Evolutionary conservation across 2,329 filamentous ascomycete genomes (phyloP).

Genomic region (Waltergamsia citrina): DNA sequence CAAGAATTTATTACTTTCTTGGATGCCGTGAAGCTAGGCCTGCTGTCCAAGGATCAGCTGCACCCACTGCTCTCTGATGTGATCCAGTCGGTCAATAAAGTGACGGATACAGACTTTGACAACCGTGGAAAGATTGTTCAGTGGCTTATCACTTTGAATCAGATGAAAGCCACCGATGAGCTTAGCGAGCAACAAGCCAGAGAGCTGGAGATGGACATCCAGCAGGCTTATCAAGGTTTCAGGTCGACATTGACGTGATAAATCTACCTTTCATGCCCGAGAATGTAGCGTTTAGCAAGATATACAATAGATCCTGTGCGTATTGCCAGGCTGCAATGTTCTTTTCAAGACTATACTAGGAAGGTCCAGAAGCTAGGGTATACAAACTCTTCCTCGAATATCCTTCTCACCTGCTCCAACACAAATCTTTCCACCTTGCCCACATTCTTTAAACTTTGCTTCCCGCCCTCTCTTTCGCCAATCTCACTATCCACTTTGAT

Average conservation of each 20-base stretch:
- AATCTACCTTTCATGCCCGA: not conserved
- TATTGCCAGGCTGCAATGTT: not conserved
- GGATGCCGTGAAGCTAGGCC: slow-evolving; percentile 84
- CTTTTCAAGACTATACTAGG: slow-evolving; percentile 49
- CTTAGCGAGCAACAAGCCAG: slow-evolving; percentile 77
- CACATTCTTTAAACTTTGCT: slow-evolving; percentile 95
- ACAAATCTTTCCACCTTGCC: slow-evolving; percentile 98
- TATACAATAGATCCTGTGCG: not conserved
- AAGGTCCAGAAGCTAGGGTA: slow-evolving; percentile 99
- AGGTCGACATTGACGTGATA: slow-evolving; percentile 61
- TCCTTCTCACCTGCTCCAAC: slow-evolving; percentile 87
- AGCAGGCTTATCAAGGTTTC: slow-evolving; percentile 89
- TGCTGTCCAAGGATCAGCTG: slow-evolving; percentile 91
- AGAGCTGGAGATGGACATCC: slow-evolving; percentile 87
- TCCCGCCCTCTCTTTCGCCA: slow-evolving; percentile 80
- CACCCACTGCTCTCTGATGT: slow-evolving; percentile 91
- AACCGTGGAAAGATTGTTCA: slow-evolving; percentile 95
- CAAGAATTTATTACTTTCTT: slow-evolving; percentile 99
- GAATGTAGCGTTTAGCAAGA: not conserved
- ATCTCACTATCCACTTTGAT: slow-evolving; percentile 98
- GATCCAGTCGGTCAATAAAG: slow-evolving; percentile 94
- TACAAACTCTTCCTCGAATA: slow-evolving; percentile 98
- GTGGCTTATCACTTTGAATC: slow-evolving; percentile 94
- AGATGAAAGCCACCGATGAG: slow-evolving; percentile 94
- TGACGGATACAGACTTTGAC: slow-evolving; percentile 91